phyloP scores from a whole-genome alignment of 2,329 filamentous ascomycete species.

The Talaromyces pinophilus region DNA sequence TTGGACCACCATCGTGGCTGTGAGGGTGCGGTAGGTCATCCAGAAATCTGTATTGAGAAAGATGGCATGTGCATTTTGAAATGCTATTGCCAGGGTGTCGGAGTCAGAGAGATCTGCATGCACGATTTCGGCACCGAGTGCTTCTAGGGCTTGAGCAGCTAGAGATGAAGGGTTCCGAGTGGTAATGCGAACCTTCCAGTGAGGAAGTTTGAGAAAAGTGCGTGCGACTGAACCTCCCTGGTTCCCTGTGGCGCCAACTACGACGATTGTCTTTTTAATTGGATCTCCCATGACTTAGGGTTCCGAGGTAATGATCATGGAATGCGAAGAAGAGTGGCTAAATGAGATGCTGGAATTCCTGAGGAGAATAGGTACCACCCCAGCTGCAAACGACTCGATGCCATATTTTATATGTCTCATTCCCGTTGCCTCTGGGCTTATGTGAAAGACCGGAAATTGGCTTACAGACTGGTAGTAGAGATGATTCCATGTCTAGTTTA shows the following conservation, averaged over 20 bases:
- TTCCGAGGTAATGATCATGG: not conserved
- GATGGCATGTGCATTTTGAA: not conserved
- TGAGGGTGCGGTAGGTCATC: not conserved
- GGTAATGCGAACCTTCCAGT: not conserved
- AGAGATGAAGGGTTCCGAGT: not conserved
- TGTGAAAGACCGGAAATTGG: not conserved
- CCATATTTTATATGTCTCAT: not conserved
- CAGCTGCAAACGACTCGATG: not conserved
- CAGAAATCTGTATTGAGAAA: not conserved
- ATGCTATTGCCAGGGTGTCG: not conserved
- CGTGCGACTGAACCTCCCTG: not conserved
- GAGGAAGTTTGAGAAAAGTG: not conserved
- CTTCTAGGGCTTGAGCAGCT: not conserved
- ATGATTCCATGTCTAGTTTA: not conserved
- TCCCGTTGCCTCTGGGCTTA: not conserved
- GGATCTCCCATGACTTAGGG: not conserved
- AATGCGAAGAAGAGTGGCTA: not conserved
- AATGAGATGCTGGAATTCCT: not conserved
- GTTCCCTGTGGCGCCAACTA: not conserved
- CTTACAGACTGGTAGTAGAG: not conserved
- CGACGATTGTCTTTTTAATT: not conserved
- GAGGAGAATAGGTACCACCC: not conserved
- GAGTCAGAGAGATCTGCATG: not conserved
- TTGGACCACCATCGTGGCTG: not conserved
- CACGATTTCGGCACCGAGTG: not conserved